Percentiles rank a stretch among this genome's conserved stretches.
Evolutionary conservation across 75 land plant genomes (phyloP).

Genomic region (Pinus albicaulis): DNA sequence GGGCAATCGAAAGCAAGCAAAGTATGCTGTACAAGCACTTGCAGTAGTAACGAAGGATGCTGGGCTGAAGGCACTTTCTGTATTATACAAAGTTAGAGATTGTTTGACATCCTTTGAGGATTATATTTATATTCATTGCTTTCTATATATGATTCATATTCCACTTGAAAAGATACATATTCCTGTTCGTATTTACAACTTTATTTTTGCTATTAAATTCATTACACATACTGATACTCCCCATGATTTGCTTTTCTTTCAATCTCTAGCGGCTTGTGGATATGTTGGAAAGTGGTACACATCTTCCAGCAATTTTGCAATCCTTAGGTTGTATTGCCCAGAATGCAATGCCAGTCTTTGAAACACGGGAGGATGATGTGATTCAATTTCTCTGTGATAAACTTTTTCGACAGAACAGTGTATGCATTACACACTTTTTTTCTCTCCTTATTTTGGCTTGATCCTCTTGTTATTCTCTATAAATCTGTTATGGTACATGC

Average conservation of each 20-base stretch:
- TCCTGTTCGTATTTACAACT: neutral
- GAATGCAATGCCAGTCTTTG: constrained; percentile 89
- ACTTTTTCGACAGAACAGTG: constrained; percentile 46
- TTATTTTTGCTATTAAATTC: neutral
- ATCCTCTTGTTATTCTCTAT: neutral
- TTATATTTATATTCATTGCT: neutral
- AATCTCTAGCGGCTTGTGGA: constrained; percentile 78
- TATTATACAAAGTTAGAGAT: constrained; percentile 78
- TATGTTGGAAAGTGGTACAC: constrained; percentile 62
- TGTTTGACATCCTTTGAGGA: constrained; percentile 3
- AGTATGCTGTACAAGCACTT: constrained; percentile 89
- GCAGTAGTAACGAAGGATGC: constrained; percentile 88
- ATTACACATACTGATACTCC: neutral
- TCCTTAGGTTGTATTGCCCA: constrained; percentile 93
- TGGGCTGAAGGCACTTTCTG: constrained; percentile 89
- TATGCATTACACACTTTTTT: constrained; percentile 17
- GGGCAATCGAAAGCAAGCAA: constrained; percentile 93
- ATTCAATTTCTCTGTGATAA: constrained; percentile 60
- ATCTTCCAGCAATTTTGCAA: constrained; percentile 85
- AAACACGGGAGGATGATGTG: constrained; percentile 91
- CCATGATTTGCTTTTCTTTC: constrained; percentile 1
- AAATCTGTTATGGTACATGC: neutral
- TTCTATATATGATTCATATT: neutral
- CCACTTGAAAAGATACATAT: neutral
- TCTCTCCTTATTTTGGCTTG: neutral